Conservation (phyloP, 2,329 filamentous ascomycete species). For the Chaetomium strumarium region DNA sequence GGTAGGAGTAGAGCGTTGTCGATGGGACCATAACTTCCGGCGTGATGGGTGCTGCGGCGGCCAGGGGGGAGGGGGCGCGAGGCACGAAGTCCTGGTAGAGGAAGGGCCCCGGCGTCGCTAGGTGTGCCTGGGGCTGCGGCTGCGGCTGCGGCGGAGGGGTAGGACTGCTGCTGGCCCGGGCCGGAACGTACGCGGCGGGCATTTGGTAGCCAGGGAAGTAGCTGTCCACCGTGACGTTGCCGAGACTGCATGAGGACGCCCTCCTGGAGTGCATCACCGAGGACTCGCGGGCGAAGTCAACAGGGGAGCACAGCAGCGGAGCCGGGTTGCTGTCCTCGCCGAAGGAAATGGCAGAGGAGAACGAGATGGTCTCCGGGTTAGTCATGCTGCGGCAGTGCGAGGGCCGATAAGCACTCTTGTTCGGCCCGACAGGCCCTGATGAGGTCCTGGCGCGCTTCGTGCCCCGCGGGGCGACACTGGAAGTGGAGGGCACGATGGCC, state of each 20-base stretch:
- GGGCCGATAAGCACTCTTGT: slow-evolving; percentile 34
- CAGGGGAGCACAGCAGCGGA: slow-evolving; percentile 60
- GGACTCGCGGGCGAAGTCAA: slow-evolving; percentile 45
- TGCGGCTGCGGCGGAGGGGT: slow-evolving; percentile 23
- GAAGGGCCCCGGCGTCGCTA: slow-evolving; percentile 37
- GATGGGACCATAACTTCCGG: slow-evolving; percentile 40
- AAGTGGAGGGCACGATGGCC: slow-evolving; percentile 57
- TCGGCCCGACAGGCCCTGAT: slow-evolving; percentile 34
- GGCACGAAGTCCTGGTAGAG: slow-evolving; percentile 42
- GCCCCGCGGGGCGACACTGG: slow-evolving; percentile 44
- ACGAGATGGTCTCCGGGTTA: slow-evolving; percentile 51
- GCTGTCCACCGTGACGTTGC: slow-evolving; percentile 60
- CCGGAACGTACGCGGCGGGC: slow-evolving; percentile 45
- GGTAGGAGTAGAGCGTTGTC: slow-evolving; percentile 70
- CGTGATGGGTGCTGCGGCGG: slow-evolving; percentile 32
- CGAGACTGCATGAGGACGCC: slow-evolving; percentile 62
- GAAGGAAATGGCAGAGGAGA: slow-evolving; percentile 35
- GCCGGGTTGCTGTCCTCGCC: slow-evolving; percentile 33
- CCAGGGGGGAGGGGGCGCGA: slow-evolving; percentile 42
- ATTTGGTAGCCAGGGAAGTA: slow-evolving; percentile 83
- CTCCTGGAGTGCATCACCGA: slow-evolving; percentile 47
- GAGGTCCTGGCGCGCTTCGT: slow-evolving; percentile 55
- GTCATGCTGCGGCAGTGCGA: slow-evolving; percentile 55
- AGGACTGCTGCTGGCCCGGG: slow-evolving; percentile 26
- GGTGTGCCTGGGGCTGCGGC: slow-evolving; percentile 26